These are phyloP conservation scores for Aspergillus tubingensis DNA, from an alignment of 2,329 filamentous ascomycete genomes.

Conservation along the genomic window DNA sequence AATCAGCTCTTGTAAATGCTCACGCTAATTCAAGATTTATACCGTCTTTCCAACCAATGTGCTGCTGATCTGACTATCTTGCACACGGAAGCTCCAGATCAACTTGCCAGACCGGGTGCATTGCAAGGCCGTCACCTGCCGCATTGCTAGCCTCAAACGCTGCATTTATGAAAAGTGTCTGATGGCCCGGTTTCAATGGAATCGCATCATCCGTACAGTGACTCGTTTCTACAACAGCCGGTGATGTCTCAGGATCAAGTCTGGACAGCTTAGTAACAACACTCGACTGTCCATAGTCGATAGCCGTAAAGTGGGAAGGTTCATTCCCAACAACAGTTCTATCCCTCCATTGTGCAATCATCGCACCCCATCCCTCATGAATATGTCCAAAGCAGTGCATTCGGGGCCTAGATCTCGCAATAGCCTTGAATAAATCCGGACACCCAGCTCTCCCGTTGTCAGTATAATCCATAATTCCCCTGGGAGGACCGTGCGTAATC, in stretches of 20 bases:
- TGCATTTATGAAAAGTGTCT: too few relatives aligned
- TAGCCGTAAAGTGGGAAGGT: slow-evolving; percentile 48
- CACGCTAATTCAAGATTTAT: too few relatives aligned
- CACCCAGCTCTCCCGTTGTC: slow-evolving; percentile 34
- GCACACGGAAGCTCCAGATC: too few relatives aligned
- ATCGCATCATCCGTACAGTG: slow-evolving; percentile 38
- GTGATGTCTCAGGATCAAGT: neutral
- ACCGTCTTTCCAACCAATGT: too few relatives aligned
- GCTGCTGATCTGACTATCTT: too few relatives aligned
- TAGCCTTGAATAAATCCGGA: slow-evolving; percentile 31
- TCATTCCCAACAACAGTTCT: slow-evolving; percentile 14
- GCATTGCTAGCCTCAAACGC: too few relatives aligned
- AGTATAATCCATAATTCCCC: slow-evolving; percentile 53
- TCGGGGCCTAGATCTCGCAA: slow-evolving; percentile 34
- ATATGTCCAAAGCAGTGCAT: slow-evolving; percentile 48
- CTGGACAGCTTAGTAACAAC: slow-evolving; percentile 32
- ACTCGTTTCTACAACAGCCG: slow-evolving; percentile 41
- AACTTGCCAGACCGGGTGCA: too few relatives aligned
- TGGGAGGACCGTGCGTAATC: slow-evolving; percentile 59
- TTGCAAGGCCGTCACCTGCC: too few relatives aligned
- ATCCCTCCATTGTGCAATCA: slow-evolving; percentile 55
- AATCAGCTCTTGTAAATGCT: too few relatives aligned
- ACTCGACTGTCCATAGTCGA: slow-evolving; percentile 47
- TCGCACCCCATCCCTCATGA: slow-evolving; percentile 59
- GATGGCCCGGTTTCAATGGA: too few relatives aligned